Base-by-base conservation (phyloP, 2,329 filamentous ascomycete species). In the Clonostachys rhizophaga region DNA sequence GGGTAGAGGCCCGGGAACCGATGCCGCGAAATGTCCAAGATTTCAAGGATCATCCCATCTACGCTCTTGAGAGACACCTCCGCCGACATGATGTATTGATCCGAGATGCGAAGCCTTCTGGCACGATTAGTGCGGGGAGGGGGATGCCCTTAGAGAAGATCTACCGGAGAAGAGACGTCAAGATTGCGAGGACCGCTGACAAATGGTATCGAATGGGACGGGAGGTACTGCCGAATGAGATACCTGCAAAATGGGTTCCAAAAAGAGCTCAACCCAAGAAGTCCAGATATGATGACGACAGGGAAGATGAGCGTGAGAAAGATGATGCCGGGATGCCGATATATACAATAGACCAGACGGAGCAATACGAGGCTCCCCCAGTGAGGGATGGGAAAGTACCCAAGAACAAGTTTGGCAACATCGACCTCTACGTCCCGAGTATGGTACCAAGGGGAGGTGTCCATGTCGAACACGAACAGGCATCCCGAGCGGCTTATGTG, bases 361-460 rank as follows among this genome's bases (percentile, higher is more conserved):
- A 86, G 13, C 50, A 84, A 0, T 97, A 95, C 64, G 67, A 79
- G 12, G 81, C 92, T 1, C 87, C 89, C 1, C 85, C 90, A 0
- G 84, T 97, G 2, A 72, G 87, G 5, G 69, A 83, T 45, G 91
- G 91, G 1, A 73, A 75, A 12, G 78, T 97, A 2, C 92, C 94
- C 0, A 92, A 89, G 67, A 99, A 99, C 61, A 84, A 86, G 16
- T 99, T 90, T 64, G 91, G 91, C 11, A 99, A 99, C 59, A 85
- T 97, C 49, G 94, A 97, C 58, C 79, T 95, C 37, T 97, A 92
- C 62, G 91, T 96, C 11, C 85, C 89, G 0, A 89, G 83, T 51
- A 97, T 99, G 94, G 76, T 97, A 1, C 94, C 94, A 0, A 67
- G 70, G 39, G 92, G 94, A 0, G 91, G 89, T 2, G 77, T 83